Base-by-base conservation (phyloP, 2,329 filamentous ascomycete genomes). In the Beauveria varroae region DNA sequence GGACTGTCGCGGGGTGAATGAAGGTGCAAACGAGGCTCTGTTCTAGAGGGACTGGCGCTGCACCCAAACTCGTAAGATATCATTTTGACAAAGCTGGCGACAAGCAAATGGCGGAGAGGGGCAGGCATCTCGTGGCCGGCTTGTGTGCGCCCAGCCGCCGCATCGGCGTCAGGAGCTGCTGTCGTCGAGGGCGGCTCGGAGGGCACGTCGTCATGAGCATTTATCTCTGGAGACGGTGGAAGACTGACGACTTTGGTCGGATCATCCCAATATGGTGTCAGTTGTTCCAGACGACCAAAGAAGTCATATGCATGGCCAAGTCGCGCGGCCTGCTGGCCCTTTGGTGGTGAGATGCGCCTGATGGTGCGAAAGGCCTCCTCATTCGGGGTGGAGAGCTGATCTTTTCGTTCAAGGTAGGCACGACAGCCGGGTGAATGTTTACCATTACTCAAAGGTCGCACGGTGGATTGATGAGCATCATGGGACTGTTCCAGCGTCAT, bases 1-100 rank as follows among this genome's bases (percentile, higher is more conserved):
- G 54, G 66, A 64, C 64, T 68, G 64, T 65, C 68, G 61, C 68
- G 65, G 2, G 73, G 70, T n/a, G 75, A 76, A 54, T 74, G 75
- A 57, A 87, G 70, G 51, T 86, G 79, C 22, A 88, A 74, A 3
- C 85, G 79, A 10, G 85, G 85, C 66, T 88, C 85, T 26, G 77
- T 75, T 46, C 84, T 79, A 18, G 85, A 75, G 28, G 80, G 76
- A 2, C 78, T 75, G 54, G 86, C 80, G 65, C 81, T 87, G 71
- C 85, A 87, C 56, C 84, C 82, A 70, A 87, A 88, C 64, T 87
- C 84, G 67, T 87, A 88, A 20, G 84, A 79, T 18, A 88, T 79
- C 5, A 88, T 78, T 69, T 87, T 87, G 61, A 87, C 71, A 61
- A 87, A 87, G 41, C 84, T 79, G 3, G 79, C 77, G 14, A 85